These are phyloP conservation scores for Monosporascus sp. DNA, from an alignment of 2,329 filamentous ascomycete genomes.

Conservation along the genomic window DNA sequence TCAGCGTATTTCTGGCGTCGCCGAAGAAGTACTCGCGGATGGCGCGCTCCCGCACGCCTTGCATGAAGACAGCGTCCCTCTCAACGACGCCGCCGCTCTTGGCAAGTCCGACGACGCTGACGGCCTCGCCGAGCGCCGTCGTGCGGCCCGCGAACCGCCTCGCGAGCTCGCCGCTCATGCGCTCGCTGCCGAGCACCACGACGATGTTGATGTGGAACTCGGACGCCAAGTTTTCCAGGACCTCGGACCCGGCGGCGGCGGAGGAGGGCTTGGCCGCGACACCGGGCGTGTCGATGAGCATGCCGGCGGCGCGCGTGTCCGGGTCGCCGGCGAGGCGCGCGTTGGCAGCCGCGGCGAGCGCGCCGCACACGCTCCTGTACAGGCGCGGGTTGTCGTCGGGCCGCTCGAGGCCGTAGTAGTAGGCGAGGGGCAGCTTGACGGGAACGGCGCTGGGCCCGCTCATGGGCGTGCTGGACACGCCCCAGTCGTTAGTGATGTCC, in stretches of 20 bases:
- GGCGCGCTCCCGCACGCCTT: slow-evolving; percentile 64
- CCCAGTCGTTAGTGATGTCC: slow-evolving; percentile 78
- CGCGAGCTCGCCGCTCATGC: slow-evolving; percentile 68
- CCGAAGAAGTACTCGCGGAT: slow-evolving; percentile 97
- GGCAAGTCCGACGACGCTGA: slow-evolving; percentile 72
- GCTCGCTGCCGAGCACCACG: slow-evolving; percentile 73
- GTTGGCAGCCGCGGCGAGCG: slow-evolving; percentile 72
- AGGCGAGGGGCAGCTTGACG: slow-evolving; percentile 86
- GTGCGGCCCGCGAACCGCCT: slow-evolving; percentile 57
- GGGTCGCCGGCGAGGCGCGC: slow-evolving; percentile 72
- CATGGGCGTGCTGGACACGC: slow-evolving; percentile 68
- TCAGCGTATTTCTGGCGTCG: slow-evolving; percentile 67
- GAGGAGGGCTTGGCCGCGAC: slow-evolving; percentile 50
- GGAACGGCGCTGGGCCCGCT: slow-evolving; percentile 84
- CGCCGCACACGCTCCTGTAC: slow-evolving; percentile 69
- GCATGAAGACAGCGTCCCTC: slow-evolving; percentile 68
- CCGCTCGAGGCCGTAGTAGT: slow-evolving; percentile 73
- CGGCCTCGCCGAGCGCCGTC: slow-evolving; percentile 57
- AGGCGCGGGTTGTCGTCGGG: slow-evolving; percentile 67
- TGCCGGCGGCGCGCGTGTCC: slow-evolving; percentile 64
- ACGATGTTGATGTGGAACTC: slow-evolving; percentile 68
- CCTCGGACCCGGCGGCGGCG: slow-evolving; percentile 63
- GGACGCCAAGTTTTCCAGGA: slow-evolving; percentile 68
- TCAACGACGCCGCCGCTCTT: slow-evolving; percentile 82
- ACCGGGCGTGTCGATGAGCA: slow-evolving; percentile 81